Evolutionary conservation across 768 basidiomycete species (phyloP).

Genomic region (Leucocoprinus birnbaumii): DNA sequence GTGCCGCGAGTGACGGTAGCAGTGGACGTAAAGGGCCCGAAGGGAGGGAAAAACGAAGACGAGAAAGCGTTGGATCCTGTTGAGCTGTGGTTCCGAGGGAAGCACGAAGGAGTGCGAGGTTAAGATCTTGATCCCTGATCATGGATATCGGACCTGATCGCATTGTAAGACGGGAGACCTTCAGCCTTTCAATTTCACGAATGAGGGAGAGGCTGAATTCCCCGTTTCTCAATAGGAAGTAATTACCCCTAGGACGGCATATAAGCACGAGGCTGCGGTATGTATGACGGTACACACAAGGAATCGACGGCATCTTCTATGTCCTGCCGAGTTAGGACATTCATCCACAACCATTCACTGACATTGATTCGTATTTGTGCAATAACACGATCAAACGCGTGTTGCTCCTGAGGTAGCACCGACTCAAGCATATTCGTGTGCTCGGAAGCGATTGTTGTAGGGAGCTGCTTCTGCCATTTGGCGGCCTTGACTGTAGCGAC

Average conservation of each 20-base stretch:
- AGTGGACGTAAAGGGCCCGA: slow-evolving; percentile 80
- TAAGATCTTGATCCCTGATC: slow-evolving; percentile 90
- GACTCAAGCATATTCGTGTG: slow-evolving; percentile 64
- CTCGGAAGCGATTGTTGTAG: slow-evolving; percentile 58
- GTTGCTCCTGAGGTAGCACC: slow-evolving; percentile 73
- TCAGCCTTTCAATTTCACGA: slow-evolving; percentile 82
- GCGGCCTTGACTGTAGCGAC: slow-evolving; percentile 80
- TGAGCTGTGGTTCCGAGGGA: slow-evolving; percentile 88
- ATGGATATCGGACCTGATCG: slow-evolving; percentile 65
- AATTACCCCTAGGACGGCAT: slow-evolving; percentile 60
- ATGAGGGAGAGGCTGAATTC: slow-evolving; percentile 85
- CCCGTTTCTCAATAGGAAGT: slow-evolving; percentile 86
- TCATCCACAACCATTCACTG: slow-evolving; percentile 93
- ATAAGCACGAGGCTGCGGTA: background rate
- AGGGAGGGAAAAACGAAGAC: slow-evolving; percentile 74
- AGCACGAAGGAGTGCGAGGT: slow-evolving; percentile 82
- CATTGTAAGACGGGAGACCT: slow-evolving; percentile 69
- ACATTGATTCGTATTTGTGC: slow-evolving; percentile 74
- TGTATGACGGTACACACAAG: slow-evolving; percentile 50
- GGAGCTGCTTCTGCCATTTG: slow-evolving; percentile 77
- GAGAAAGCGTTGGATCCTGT: slow-evolving; percentile 73
- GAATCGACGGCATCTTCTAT: slow-evolving; percentile 84
- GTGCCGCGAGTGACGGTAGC: slow-evolving; percentile 63
- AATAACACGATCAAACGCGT: slow-evolving; percentile 73
- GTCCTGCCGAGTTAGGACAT: slow-evolving; percentile 80